Base-by-base conservation (phyloP, 2,329 filamentous ascomycete species). In the Aspergillus tanneri region DNA sequence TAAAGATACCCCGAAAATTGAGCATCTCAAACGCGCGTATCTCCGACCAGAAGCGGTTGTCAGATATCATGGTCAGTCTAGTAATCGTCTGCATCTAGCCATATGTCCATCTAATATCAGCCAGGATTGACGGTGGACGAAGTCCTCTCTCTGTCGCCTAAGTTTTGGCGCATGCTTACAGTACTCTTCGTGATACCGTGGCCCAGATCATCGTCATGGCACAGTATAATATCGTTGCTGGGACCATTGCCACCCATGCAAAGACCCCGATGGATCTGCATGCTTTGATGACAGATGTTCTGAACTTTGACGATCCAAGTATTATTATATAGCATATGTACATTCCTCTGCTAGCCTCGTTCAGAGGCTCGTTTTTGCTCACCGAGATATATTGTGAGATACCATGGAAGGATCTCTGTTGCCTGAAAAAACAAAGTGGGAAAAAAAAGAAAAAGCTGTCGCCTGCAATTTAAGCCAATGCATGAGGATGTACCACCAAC, bases 351-450 rank as follows among this genome's bases (percentile, higher is more conserved):
- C 32, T 48, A 25, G 38, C 12, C n/a, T n/a, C 10, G 2, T 4
- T 21, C 4, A 60, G 54, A 6, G 46, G 52, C 7, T 54, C 67
- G 30, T 74, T 68, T 44, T 58, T 73, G 58, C 57, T 73, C 2
- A 73, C 68, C 0, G 70, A 74, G 46, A 2, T 58, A 72, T 4
- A 70, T 73, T 50, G 67, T 68, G 2, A 54, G 59, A 2, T 69
- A 71, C 19, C 27, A n/a, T 42, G 42, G 23, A 5, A 19, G 30
- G 14, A 34, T 34, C 16, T 34, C 14, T 34, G 30, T 18, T 34
- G 30, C 30, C 30, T 34, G 30, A 10, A n/a, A n/a, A n/a, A n/a
- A 6, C 14, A 18, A 10, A 10, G 2, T 34, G 30, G 11, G 11
- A 19, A 14, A 34, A 18, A 19, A 19, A 14, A 34, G 11, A 18